Evolutionary conservation across 345 rosid species (phyloP).

Genomic region (Trapa incisa): DNA sequence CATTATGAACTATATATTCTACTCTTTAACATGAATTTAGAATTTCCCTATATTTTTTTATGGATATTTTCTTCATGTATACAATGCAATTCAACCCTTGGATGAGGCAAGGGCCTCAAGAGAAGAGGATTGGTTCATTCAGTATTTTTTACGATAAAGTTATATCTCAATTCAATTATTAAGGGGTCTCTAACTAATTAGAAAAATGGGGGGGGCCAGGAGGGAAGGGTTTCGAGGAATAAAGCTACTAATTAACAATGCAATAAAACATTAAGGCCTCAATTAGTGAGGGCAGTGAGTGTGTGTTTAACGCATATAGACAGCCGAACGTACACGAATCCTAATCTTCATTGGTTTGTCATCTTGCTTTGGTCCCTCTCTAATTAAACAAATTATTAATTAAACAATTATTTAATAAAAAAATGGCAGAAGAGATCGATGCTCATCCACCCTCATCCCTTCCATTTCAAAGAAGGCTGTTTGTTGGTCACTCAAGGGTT

Average conservation of each 20-base stretch:
- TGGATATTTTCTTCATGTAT: not conserved
- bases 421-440: slow-evolving; percentile 9
- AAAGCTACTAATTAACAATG: not conserved
- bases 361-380: slow-evolving; percentile 3
- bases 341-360: slow-evolving; percentile 39
- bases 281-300: not conserved
- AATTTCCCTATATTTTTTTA: not conserved
- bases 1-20: not conserved
- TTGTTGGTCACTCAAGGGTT: no score
- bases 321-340: slow-evolving; percentile 44
- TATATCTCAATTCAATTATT: not conserved
- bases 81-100: not conserved
- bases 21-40: not conserved
- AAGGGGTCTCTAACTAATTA: not conserved
- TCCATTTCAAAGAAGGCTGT: no score
- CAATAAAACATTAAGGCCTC: not conserved
- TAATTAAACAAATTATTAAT: not conserved
- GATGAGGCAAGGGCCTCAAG: not conserved
- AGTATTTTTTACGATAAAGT: not conserved
- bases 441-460: no score
- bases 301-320: slow-evolving; percentile 11
- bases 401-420: not conserved
- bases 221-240: not conserved
- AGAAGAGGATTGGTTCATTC: not conserved
- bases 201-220: not conserved